phyloP scores from a whole-genome alignment of 2,329 filamentous ascomycete species.

The Monosporascus cannonballus region DNA sequence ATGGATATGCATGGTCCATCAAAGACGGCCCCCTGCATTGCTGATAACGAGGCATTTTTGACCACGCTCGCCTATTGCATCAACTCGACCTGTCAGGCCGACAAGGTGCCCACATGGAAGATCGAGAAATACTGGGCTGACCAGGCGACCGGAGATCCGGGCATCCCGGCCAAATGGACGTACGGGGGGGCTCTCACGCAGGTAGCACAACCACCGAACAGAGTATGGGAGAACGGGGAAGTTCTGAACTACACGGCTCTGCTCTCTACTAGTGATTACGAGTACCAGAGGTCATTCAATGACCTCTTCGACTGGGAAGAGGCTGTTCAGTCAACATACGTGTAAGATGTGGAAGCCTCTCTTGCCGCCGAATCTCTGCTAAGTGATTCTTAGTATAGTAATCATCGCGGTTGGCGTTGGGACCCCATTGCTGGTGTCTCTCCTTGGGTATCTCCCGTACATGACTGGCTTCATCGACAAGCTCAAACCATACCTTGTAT shows the following conservation, averaged over 20 bases:
- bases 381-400: slow-evolving; percentile 14
- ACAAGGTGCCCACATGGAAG: slow-evolving; percentile 10
- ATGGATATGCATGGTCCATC: not conserved
- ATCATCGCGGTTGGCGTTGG: slow-evolving; percentile 20
- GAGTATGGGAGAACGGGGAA: slow-evolving; percentile 4
- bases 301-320: slow-evolving; percentile 13
- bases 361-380: not conserved
- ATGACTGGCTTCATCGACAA: slow-evolving; percentile 15
- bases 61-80: slow-evolving; percentile 3
- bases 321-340: slow-evolving; percentile 12
- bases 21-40: not conserved
- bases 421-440: slow-evolving; percentile 18
- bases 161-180: slow-evolving; percentile 17
- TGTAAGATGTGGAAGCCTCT: not conserved
- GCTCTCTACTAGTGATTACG: slow-evolving; percentile 7
- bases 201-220: slow-evolving; percentile 6
- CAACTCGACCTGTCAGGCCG: not conserved
- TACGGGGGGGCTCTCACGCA: slow-evolving; percentile 13
- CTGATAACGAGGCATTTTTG: slow-evolving; percentile 1
- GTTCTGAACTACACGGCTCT: slow-evolving; percentile 14
- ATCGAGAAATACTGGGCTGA: slow-evolving; percentile 21
- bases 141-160: slow-evolving; percentile 11
- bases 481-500: slow-evolving; percentile 27
- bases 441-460: slow-evolving; percentile 20
- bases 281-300: slow-evolving; percentile 5